Base-by-base conservation (phyloP, 2,329 filamentous ascomycete species). In the Trichoderma atroviride region DNA sequence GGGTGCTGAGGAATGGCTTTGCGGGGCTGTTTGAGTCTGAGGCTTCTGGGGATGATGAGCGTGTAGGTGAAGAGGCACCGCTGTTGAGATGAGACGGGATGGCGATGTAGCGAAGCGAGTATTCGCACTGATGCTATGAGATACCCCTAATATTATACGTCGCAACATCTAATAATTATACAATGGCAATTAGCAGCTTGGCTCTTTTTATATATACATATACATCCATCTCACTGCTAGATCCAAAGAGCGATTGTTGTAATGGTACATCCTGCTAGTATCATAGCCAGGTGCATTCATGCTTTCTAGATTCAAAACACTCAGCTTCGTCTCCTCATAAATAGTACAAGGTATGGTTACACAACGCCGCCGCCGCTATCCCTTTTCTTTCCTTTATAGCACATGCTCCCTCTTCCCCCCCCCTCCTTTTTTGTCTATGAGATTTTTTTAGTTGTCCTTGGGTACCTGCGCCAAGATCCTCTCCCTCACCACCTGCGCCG, bases 401-500 rank as follows among this genome's bases (percentile, higher is more conserved):
- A 24, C 14, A 19, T 43, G 19, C 40, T 37, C 14, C 29, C 31
- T 53, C n/a, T n/a, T n/a, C 29, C 24, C 33, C 33, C 29, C 29
- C 7, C 40, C n/a, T 7, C 52, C 29, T 1, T 43, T 24, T 59
- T 47, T 24, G 24, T 58, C 58, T 62, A 67, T 57, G 29, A 43
- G 16, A n/a, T 43, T 43, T 31, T 9, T 53, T 61, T 16, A 68
- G 47, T 69, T 29, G 29, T 71, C 71, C 62, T 74, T 73, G 19
- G 72, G 69, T 69, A 80, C 68, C 64, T 75, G 75, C 31, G 77
- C 71, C 75, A 97, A 80, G 79, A 97, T 90, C 79, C 90, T 89
- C 74, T 97, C 92, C 77, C 89, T 88, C 58, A 92, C 89, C 65
- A 96, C 81, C 78, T 88, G 86, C 72, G 89, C 91, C 69, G 95